A percentile compares a stretch with the other conserved stretches of the same genome.
Conservation (phyloP, 768 basidiomycete species). For the Mycena amicta region DNA sequence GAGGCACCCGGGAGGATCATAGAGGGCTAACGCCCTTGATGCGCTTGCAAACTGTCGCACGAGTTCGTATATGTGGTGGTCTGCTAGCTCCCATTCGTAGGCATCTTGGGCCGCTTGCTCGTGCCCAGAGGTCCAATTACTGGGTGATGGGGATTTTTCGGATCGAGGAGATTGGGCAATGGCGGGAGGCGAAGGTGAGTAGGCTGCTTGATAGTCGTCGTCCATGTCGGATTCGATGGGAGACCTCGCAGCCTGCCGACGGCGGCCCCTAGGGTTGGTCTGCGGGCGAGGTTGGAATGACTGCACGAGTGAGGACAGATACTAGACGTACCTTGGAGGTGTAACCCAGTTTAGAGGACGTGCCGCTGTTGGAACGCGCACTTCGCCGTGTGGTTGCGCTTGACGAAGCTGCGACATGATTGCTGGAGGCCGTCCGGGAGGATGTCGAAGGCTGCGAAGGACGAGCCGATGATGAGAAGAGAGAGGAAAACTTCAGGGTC, state of each 20-base stretch:
- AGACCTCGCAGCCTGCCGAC: constrained; percentile 57
- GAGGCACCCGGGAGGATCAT: constrained; percentile 75
- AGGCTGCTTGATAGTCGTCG: constrained; percentile 63
- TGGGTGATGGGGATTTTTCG: constrained; percentile 65
- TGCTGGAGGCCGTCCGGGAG: constrained; percentile 55
- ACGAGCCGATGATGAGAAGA: constrained; percentile 86
- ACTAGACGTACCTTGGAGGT: constrained; percentile 54
- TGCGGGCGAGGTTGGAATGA: constrained; percentile 24
- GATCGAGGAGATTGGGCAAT: constrained; percentile 62
- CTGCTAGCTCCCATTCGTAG: constrained; percentile 73
- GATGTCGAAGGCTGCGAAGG: constrained; percentile 73
- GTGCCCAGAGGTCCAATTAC: constrained; percentile 63
- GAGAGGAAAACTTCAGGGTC: constrained; percentile 84
- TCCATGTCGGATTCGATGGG: constrained; percentile 74
- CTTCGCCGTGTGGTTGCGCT: constrained; percentile 64
- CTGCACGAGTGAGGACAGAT: neutral
- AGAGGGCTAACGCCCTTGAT: constrained; percentile 70
- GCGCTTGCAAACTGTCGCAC: constrained; percentile 83
- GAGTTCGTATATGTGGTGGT: constrained; percentile 81
- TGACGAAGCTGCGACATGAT: constrained; percentile 39
- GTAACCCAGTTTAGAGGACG: constrained; percentile 50
- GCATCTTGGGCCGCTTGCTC: constrained; percentile 74
- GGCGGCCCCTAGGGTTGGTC: constrained; percentile 55
- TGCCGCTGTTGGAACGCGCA: constrained; percentile 66
- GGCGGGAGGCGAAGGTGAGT: constrained; percentile 66